Evolutionary conservation across 2,329 filamentous ascomycete species (phyloP), one percentile per base, ranked within the genome.

Genomic region (Ustulina deusta): DNA sequence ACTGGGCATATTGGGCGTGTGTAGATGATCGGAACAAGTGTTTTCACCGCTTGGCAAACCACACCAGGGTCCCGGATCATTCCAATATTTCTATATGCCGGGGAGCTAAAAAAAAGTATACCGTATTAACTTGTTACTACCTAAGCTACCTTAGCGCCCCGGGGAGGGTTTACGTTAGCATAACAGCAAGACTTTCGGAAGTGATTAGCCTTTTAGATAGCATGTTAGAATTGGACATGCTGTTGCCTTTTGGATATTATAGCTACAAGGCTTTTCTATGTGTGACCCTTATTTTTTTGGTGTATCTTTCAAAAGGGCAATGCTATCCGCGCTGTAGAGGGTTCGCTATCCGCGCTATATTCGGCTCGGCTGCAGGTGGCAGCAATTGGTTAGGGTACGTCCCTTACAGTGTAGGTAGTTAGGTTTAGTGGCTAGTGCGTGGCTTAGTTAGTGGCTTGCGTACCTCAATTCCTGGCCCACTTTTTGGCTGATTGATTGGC

Each of bases 101-200:
- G 49, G 29, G 40, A 63, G 40, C 51, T 48, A 40, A 56, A 63
- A 63, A 63, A 63, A 58, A 49, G 54, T 62, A 63, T 63, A 63
- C 52, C 46, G 32, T 63, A 63, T 57, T 57, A 51, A 57, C 51
- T 63, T 58, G 44, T 63, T 63, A 63, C 40, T 57, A 63, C 51
- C 34, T 63, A 63, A 61, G 59, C 48, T 61, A 46, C 59, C 36
- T 61, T 51, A 59, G 56, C 29, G 56, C 56, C 56, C 42, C 40
- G 56, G 29, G 25, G 29, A 48, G 29, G 42, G 56, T 59, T 48
- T 59, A 59, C 27, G 56, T 59, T 59, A 36, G 27, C 42, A 48
- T 59, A 61, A 52, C 22, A 61, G 46, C 46, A 61, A 60, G 44
- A 60, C 57, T 60, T 60, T 49, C 29, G 42, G 42, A 59, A 49